Evolutionary conservation across 2,329 filamentous ascomycete genomes (phyloP), one percentile per base, ranked within the genome.

Genomic region (Boeremia lycopersici): DNA sequence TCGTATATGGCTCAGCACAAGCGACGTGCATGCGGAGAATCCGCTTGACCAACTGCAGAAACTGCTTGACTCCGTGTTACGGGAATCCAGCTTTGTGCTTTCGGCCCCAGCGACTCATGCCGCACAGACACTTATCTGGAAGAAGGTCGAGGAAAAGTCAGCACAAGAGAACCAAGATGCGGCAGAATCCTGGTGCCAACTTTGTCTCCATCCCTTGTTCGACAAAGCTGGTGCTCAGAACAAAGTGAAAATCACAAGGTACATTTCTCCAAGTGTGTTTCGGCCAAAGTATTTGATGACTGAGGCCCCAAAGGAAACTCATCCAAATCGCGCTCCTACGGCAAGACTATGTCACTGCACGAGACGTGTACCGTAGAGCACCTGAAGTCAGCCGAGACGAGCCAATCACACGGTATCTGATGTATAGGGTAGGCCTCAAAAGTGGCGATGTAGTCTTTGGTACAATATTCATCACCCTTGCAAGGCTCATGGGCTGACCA

Each of bases 111-210:
- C 86, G 6, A 85, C 89, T 11, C 84, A 86, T 58, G 87, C 88
- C 30, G 83, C 84, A 6, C 88, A 90, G 62, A 89, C 85, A 30
- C 73, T 96, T 3, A 76, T 96, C 3, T 97, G 92, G 91, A 95
- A 91, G 74, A 84, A 82, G 25, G 79, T 90, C n/a, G 89, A 92
- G 47, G 74, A 79, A 1, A 78, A 79, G 12, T 85, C 84, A 57
- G 75, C 75, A 1, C 79, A 83, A 29, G 77, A 80, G 1, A 75
- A 85, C 13, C 83, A 82, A 49, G 76, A 80, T 2, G 61, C 78
- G 12, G 83, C 88, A 1, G 83, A 88, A 58, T 74, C 78, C 45
- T 97, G 91, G 91, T 96, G 90, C 64, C 79, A 74, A 7, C 70
- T 91, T 15, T 87, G 89, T 0, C 78, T 89, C 11, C 87, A 92